Evolutionary conservation across 139 green algal species (phyloP).

Genomic region (Astrephomene gubernaculifera): DNA sequence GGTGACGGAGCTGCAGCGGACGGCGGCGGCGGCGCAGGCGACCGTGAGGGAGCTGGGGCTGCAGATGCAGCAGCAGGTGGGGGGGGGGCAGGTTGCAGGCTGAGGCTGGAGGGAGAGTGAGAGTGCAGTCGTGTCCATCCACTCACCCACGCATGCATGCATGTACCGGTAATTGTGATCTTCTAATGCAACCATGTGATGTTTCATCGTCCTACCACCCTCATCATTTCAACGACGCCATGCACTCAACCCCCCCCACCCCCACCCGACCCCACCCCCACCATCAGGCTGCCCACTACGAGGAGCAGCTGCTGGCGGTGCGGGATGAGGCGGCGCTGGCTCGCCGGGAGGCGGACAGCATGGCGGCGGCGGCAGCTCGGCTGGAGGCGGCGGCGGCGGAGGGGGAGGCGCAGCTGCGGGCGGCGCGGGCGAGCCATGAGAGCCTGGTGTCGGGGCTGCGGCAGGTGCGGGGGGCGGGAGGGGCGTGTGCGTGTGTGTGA

Average conservation of each 20-base stretch:
- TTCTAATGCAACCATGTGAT: too few species aligned
- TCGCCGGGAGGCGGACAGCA: slow-evolving; percentile 10
- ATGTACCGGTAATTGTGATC: too few species aligned
- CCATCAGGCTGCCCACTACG: slow-evolving; percentile 16
- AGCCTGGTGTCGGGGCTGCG: slow-evolving; percentile 8
- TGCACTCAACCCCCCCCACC: not conserved
- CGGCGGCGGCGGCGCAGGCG: not conserved
- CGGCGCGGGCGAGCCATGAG: slow-evolving; percentile 8
- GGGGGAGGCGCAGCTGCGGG: slow-evolving; percentile 12
- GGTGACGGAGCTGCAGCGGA: not conserved
- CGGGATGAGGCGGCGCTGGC: slow-evolving; percentile 31
- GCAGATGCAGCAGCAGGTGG: slow-evolving; percentile 35
- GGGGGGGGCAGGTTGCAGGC: not conserved
- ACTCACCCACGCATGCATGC: not conserved
- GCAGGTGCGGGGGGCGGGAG: slow-evolving; percentile 1
- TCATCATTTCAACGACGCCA: too few species aligned
- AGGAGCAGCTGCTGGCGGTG: slow-evolving; percentile 24
- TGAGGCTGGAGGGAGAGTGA: not conserved
- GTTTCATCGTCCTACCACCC: too few species aligned
- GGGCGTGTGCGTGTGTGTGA: not conserved
- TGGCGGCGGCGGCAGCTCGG: not conserved
- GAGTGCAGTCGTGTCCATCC: not conserved
- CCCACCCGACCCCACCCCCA: not conserved
- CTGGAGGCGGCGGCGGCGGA: slow-evolving; percentile 5
- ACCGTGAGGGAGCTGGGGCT: not conserved